Base-by-base conservation (phyloP, 345 rosid species). In the Eucalyptus leucophloia region DNA sequence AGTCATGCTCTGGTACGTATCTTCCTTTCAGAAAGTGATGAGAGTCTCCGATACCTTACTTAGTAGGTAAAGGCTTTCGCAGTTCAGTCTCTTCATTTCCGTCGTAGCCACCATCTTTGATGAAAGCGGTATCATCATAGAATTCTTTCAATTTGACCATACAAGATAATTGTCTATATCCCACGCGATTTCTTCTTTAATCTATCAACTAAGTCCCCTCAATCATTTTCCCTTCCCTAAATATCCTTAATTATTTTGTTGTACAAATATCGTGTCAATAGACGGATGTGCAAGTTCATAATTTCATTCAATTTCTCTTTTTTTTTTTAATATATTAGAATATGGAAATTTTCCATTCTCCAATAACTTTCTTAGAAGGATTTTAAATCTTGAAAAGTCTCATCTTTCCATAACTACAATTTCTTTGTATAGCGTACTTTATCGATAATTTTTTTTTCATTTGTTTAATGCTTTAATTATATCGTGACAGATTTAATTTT, bases 1-100 rank as follows among this genome's bases (percentile, higher is more conserved):
- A 4, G 93, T 93, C 82, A 93, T 93, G 94, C 82, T 92, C 32
- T 93, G 94, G 94, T 93, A 91, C 21, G 53, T 45, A 82, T 67
- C n/a, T 24, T 18, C 3, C 24, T 26, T 56, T 53, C 58, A 53
- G 26, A 53, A 53, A 21, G 2, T 53, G 26, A 53, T 21, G 58
- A 53, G n/a, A n/a, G 58, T 53, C 58, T 53, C 58, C 58, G 58
- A 53, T 53, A 53, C 58, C 58, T 53, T n/a, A n/a, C n/a, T n/a
- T 53, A 53, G 58, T 53, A 53, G 58, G 58, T 53, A 53, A 53
- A 53, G 26, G 58, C 58, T 53, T 53, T 7, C 34, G 5, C 32
- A 16, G 7, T 77, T 32, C 44, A 81, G 49, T 34, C 23, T 56
- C 62, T 56, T 53, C 26, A 53, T 53, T 53, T 53, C 58, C 58